Conservation (phyloP, 2,329 filamentous ascomycete genomes). For the Karstenula rhodostoma region DNA sequence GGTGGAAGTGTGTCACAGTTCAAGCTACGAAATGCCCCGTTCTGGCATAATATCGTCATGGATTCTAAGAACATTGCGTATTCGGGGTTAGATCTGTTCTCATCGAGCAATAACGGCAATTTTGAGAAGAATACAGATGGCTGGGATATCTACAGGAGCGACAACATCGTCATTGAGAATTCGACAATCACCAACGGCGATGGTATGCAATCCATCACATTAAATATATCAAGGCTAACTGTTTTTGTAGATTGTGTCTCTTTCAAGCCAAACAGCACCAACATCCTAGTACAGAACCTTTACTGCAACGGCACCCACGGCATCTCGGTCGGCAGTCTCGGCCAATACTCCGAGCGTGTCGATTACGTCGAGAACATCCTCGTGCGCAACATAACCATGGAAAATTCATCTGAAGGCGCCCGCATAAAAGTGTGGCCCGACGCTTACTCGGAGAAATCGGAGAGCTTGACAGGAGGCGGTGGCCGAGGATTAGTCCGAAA, state of each 20-base stretch:
- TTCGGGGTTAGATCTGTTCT: constrained; percentile 67
- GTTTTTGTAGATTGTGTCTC: constrained; percentile 68
- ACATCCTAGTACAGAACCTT: constrained; percentile 72
- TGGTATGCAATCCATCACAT: constrained; percentile 10
- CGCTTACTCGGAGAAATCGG: constrained; percentile 62
- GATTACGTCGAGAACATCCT: constrained; percentile 75
- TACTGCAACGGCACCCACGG: constrained; percentile 75
- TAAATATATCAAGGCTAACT: background rate
- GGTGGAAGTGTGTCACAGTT: constrained; percentile 67
- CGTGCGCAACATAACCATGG: constrained; percentile 54
- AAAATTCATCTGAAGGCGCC: constrained; percentile 65
- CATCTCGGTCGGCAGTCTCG: constrained; percentile 74
- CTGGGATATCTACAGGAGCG: constrained; percentile 69
- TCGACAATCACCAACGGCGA: constrained; percentile 71
- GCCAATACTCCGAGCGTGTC: constrained; percentile 69
- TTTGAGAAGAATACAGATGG: constrained; percentile 71
- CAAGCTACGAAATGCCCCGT: constrained; percentile 66
- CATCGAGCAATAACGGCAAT: constrained; percentile 61
- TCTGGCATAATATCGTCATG: constrained; percentile 73
- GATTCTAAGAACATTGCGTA: constrained; percentile 72
- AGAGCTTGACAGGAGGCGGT: constrained; percentile 70
- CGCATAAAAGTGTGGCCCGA: constrained; percentile 80
- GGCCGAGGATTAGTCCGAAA: constrained; percentile 69
- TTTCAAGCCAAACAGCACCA: constrained; percentile 77
- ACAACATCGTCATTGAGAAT: constrained; percentile 71